These are phyloP conservation scores for Pugionium cornutum DNA, from an alignment of 345 rosid genomes.

Conservation along the genomic window DNA sequence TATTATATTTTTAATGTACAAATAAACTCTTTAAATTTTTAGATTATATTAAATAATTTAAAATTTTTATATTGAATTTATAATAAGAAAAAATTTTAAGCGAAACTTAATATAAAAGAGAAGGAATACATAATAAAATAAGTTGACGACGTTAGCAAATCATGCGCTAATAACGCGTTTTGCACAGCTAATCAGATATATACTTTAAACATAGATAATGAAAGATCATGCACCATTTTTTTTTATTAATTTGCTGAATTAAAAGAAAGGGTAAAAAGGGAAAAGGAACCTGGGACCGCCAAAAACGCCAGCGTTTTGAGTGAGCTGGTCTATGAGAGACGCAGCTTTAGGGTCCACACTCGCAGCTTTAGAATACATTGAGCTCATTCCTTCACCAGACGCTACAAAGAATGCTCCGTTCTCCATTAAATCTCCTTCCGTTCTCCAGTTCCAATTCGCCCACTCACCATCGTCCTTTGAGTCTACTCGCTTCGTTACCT, in stretches of 20 bases:
- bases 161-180: conserved; percentile 31
- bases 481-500: conserved; percentile 92
- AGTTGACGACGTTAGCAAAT: conserved; percentile 27
- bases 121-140: no score
- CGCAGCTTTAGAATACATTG: conserved; percentile 60
- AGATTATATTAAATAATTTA: no score
- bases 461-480: conserved; percentile 65
- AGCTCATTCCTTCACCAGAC: conserved; percentile 59
- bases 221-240: conserved; percentile 11
- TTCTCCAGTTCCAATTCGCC: conserved; percentile 85
- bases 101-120: no score
- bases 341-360: conserved; percentile 81
- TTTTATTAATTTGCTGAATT: no score
- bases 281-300: conserved; percentile 60
- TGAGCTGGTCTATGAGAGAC: conserved; percentile 53
- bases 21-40: no score
- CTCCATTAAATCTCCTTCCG: conserved; percentile 75
- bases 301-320: conserved; percentile 66
- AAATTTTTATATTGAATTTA: no score
- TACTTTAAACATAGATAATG: conserved; percentile 7
- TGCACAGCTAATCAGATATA: conserved; percentile 23
- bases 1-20: no score
- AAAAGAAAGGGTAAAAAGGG: not conserved
- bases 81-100: no score
- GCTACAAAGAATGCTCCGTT: conserved; percentile 90